Evolutionary conservation across 805 yeast genomes (phyloP), one percentile per base, ranked within the genome.

Genomic region (Wickerhamomyces queroliae): DNA sequence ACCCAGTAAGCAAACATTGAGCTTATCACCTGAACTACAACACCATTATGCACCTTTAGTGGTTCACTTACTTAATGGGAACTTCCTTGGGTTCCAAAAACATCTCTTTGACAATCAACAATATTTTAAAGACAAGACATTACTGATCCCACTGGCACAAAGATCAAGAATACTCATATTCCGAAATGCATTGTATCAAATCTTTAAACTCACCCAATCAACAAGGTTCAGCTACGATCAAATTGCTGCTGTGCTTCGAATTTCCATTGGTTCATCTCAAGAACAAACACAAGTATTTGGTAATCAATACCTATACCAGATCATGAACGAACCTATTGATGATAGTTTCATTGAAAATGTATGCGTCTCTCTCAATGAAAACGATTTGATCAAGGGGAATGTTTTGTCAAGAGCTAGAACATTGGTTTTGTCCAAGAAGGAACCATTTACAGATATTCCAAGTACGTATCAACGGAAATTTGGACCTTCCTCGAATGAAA

Each of bases 381-480:
- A 73, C 41, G 74, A 72, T 40, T 52, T 76, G 15, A 48, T 79
- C 26, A 74, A 69, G 44, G 83, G 80, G 0, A 78, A 77, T 42
- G 50, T 76, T 0, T 61, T 67, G 26, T 64, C 75, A 1, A 55
- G 67, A 26, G 52, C 63, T 9, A 58, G 67, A 30, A 57, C 62
- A 5, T 61, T 69, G 3, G 61, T 74, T 0, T 52, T 73, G 9
- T 66, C 74, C 22, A 71, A 65, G 38, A 55, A 59, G 9, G 63
- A 63, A 18, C 70, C 70, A 2, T 74, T 74, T 46, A 72, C 77
- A 1, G 43, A 50, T 11, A 45, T 55, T 3, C 49, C 38, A 34
- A 40, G 43, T 5, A 31, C 39, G 9, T 57, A 62, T 40, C 40
- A 38, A 18, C 35, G 33, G 2, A 45, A 43, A 25, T 56, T 35